phyloP scores from a whole-genome alignment of 1,284 basidiomycete species.

The Psilocybe mexicana region DNA sequence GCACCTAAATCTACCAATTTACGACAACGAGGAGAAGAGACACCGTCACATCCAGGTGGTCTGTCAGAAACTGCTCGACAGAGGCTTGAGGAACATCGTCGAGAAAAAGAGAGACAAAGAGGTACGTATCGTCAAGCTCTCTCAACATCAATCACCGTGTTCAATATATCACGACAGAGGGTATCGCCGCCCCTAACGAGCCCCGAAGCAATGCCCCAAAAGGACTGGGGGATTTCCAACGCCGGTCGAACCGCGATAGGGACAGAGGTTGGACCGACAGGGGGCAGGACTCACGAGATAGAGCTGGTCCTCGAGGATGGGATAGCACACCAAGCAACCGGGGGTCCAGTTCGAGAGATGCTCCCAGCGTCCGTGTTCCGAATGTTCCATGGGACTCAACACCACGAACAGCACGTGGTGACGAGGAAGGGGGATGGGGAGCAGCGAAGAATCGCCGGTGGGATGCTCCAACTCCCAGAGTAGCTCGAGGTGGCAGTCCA shows the following conservation, averaged over 20 bases:
- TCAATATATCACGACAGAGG: slow-evolving; percentile 44
- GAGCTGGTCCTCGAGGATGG: slow-evolving; percentile 48
- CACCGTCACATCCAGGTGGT: slow-evolving; percentile 91
- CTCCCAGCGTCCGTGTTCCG: slow-evolving; percentile 84
- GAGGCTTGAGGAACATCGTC: slow-evolving; percentile 76
- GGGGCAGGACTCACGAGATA: slow-evolving; percentile 24
- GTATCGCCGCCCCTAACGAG: slow-evolving; percentile 57
- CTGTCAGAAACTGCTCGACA: slow-evolving; percentile 74
- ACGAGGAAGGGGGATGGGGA: slow-evolving; percentile 56
- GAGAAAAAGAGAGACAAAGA: slow-evolving; percentile 64
- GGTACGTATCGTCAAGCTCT: slow-evolving; percentile 34
- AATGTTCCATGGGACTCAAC: slow-evolving; percentile 92
- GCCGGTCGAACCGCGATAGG: slow-evolving; percentile 64
- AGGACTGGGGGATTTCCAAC: slow-evolving; percentile 72
- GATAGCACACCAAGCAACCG: slow-evolving; percentile 72
- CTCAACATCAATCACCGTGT: neutral
- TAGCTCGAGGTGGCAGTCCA: slow-evolving; percentile 60
- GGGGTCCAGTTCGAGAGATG: slow-evolving; percentile 59
- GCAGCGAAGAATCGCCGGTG: slow-evolving; percentile 63
- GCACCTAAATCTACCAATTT: slow-evolving; percentile 55
- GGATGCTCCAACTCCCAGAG: slow-evolving; percentile 87
- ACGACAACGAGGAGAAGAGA: slow-evolving; percentile 83
- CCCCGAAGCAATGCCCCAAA: slow-evolving; percentile 55
- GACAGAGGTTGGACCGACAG: slow-evolving; percentile 40
- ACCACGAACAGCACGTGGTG: slow-evolving; percentile 55